A percentile compares a stretch with the other conserved stretches of the same genome.
Evolutionary conservation across 371 early-diverging fungal genomes (phyloP).

Genomic region (Mortierella sp.): DNA sequence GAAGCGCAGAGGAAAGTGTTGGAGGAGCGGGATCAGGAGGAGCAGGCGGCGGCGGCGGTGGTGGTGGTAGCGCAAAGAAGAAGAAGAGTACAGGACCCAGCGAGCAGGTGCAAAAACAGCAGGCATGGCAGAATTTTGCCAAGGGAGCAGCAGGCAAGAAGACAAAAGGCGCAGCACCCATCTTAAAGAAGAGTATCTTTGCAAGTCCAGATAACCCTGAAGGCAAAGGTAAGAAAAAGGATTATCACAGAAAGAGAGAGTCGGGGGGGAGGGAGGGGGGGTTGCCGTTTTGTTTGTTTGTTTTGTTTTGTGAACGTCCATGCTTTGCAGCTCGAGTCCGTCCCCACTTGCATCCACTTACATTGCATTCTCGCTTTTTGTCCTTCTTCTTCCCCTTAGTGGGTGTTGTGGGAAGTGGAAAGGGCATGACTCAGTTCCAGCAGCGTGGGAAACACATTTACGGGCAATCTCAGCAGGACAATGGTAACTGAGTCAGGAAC

Average conservation of each 20-base stretch:
- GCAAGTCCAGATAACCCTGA: slow-evolving; percentile 75
- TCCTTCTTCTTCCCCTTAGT: slow-evolving; percentile 53
- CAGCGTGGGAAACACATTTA: slow-evolving; percentile 75
- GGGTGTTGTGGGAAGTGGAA: slow-evolving; percentile 77
- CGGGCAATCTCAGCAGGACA: slow-evolving; percentile 2
- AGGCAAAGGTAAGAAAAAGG: slow-evolving; percentile 64
- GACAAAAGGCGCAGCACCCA: slow-evolving; percentile 56
- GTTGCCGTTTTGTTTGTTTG: too few relatives aligned
- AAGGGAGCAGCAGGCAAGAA: slow-evolving; percentile 60
- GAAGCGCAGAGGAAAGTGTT: slow-evolving; percentile 26
- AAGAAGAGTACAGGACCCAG: slow-evolving; percentile 53
- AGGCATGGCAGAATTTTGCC: slow-evolving; percentile 84
- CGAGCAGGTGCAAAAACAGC: slow-evolving; percentile 80
- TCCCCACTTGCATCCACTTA: too few relatives aligned
- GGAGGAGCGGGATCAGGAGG: slow-evolving; percentile 38
- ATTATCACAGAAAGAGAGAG: background rate
- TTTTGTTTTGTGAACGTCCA: too few relatives aligned
- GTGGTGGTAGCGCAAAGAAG: slow-evolving; percentile 53
- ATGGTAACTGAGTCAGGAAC: too few relatives aligned
- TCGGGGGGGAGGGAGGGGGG: too few relatives aligned
- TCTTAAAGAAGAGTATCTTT: slow-evolving; percentile 73
- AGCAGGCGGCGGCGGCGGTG: background rate
- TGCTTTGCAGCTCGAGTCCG: too few relatives aligned
- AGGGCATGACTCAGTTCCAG: slow-evolving; percentile 75
- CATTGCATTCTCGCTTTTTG: slow-evolving; percentile 1